A percentile compares a stretch with the other conserved stretches of the same genome.
Evolutionary conservation across 2,329 filamentous ascomycete species (phyloP).

Genomic region (Fusarium euwallaceae): DNA sequence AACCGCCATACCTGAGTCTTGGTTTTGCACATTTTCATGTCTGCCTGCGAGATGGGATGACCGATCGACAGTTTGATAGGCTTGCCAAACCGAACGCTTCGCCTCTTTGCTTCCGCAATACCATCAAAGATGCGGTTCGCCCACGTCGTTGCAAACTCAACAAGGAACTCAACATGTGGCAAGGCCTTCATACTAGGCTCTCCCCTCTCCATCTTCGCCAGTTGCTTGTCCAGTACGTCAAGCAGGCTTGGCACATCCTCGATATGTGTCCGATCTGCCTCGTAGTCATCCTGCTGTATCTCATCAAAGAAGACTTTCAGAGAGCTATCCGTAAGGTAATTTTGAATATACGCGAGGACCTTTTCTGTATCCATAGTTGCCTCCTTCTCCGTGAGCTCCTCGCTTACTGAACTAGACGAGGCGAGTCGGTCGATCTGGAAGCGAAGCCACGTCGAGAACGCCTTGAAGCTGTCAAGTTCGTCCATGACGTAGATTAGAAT

Average conservation of each 20-base stretch:
- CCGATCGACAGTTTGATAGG: conserved; percentile 61
- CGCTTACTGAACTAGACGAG: conserved; percentile 69
- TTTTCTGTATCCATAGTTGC: conserved; percentile 79
- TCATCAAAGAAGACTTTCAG: conserved; percentile 72
- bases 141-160: conserved; percentile 68
- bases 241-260: conserved; percentile 61
- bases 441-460: conserved; percentile 87
- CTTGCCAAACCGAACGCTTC: conserved; percentile 76
- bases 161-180: conserved; percentile 74
- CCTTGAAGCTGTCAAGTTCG: conserved; percentile 81
- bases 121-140: conserved; percentile 73
- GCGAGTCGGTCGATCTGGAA: conserved; percentile 84
- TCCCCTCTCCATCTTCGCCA: conserved; percentile 61
- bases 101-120: conserved; percentile 77
- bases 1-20: conserved; percentile 47
- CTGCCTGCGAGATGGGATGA: conserved; percentile 62
- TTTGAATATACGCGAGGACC: conserved; percentile 82
- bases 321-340: conserved; percentile 75
- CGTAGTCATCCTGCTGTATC: conserved; percentile 64
- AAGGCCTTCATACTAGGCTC: conserved; percentile 64
- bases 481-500: conserved; percentile 78
- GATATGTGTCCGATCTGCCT: conserved; percentile 58
- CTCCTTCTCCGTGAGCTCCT: conserved; percentile 84
- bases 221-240: conserved; percentile 63
- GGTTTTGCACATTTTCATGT: conserved; percentile 67